phyloP scores from a whole-genome alignment of 2,329 filamentous ascomycete species.

The Colletotrichum sp. region DNA sequence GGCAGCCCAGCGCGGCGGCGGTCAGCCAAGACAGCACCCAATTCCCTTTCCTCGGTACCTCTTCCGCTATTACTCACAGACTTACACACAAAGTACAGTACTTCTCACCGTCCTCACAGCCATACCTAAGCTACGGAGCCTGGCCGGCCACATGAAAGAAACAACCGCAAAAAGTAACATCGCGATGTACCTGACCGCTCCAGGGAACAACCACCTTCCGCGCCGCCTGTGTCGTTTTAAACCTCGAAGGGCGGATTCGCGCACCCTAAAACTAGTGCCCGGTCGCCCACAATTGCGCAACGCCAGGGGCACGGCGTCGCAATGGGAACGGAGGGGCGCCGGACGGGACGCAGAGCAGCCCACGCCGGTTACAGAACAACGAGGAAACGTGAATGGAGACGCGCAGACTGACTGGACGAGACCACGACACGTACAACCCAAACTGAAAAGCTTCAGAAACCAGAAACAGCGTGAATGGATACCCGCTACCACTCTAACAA shows the following conservation, averaged over 20 bases:
- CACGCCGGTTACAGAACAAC: background rate
- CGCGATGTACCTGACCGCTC: background rate
- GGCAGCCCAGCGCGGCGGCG: background rate
- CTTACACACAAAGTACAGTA: background rate
- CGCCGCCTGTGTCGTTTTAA: background rate
- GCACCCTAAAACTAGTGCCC: background rate
- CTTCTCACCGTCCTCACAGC: background rate
- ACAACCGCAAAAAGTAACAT: background rate
- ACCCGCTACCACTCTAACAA: background rate
- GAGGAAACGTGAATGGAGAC: conserved; percentile 5
- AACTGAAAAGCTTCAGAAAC: background rate
- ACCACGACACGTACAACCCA: background rate
- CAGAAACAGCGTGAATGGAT: background rate
- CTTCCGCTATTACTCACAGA: background rate
- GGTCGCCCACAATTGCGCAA: conserved; percentile 16
- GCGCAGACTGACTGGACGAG: background rate
- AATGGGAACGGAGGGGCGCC: background rate
- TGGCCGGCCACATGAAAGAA: background rate
- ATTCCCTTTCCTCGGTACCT: background rate
- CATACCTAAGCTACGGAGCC: background rate
- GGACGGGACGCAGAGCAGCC: background rate
- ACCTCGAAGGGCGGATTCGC: background rate
- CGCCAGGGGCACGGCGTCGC: conserved; percentile 15
- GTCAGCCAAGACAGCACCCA: background rate
- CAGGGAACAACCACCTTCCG: background rate